Evolutionary conservation across 768 basidiomycete genomes (phyloP).

Genomic region (Termitomyces sp.): DNA sequence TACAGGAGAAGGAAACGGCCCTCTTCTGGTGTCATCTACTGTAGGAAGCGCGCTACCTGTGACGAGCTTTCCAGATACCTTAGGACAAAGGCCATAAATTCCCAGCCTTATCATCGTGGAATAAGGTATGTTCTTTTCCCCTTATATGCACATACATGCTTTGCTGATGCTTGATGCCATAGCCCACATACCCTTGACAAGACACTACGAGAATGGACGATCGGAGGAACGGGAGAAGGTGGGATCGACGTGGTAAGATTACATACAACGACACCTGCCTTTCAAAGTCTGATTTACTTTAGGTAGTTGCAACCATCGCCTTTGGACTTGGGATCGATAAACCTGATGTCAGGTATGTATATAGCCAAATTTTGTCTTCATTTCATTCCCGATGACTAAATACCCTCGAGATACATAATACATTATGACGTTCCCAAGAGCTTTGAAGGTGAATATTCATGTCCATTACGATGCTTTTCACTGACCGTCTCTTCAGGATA

Average conservation of each 20-base stretch:
- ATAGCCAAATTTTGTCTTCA: not conserved
- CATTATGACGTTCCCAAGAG: constrained; percentile 84
- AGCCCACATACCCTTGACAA: constrained; percentile 54
- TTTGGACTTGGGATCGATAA: constrained; percentile 91
- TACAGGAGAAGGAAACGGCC: constrained; percentile 56
- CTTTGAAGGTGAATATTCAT: constrained; percentile 59
- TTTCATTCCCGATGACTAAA: not conserved
- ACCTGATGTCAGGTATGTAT: constrained; percentile 60
- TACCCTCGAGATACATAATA: constrained; percentile 58
- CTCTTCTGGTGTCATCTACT: constrained; percentile 78
- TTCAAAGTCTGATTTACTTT: not conserved
- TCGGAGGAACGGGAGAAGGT: constrained; percentile 47
- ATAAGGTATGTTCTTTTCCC: constrained; percentile 42
- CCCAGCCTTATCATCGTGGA: constrained; percentile 75
- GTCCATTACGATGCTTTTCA: constrained; percentile 1
- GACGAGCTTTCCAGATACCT: constrained; percentile 66
- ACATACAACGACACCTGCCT: not conserved
- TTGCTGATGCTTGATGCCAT: not conserved
- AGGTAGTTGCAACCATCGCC: constrained; percentile 81
- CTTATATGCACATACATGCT: not conserved
- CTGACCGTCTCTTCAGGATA: constrained; percentile 48
- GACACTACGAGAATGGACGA: constrained; percentile 60
- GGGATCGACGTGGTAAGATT: constrained; percentile 61
- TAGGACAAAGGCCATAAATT: constrained; percentile 62
- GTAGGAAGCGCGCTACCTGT: constrained; percentile 65